Conservation (phyloP, 225 moss, liverwort and hornwort species). For the Lunularia cruciata region DNA sequence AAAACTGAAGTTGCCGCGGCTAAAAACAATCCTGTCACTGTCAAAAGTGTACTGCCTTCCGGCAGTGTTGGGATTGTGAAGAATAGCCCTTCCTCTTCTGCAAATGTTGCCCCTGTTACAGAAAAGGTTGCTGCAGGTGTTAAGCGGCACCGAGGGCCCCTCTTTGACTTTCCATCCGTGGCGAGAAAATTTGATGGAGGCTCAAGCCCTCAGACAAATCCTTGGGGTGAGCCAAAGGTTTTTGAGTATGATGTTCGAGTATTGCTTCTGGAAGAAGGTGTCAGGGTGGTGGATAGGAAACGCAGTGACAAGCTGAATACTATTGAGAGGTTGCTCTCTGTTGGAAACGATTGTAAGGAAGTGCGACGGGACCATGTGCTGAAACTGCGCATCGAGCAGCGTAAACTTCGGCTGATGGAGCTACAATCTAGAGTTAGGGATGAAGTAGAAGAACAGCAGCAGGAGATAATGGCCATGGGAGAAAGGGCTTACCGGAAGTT, state of each 20-base stretch:
- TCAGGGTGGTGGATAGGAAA: conserved; percentile 81
- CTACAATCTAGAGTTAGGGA: conserved; percentile 87
- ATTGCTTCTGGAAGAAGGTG: conserved; percentile 87
- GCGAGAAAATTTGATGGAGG: conserved; percentile 63
- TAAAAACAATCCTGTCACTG: conserved; percentile 9
- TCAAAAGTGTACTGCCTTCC: conserved; percentile 36
- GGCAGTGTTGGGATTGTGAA: conserved; percentile 46
- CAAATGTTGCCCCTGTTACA: conserved; percentile 30
- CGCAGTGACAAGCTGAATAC: conserved; percentile 65
- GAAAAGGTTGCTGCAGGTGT: conserved; percentile 55
- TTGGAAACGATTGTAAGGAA: conserved; percentile 58
- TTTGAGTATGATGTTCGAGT: conserved; percentile 90
- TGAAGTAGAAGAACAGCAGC: conserved; percentile 98
- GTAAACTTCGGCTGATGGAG: conserved; percentile 86
- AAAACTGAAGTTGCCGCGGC: conserved; percentile 38
- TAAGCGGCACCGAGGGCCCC: conserved; percentile 75
- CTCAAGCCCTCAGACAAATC: conserved; percentile 58
- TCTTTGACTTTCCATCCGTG: conserved; percentile 79
- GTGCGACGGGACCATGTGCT: conserved; percentile 62
- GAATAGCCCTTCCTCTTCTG: conserved; percentile 35
- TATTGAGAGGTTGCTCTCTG: conserved; percentile 55
- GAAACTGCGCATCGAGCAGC: conserved; percentile 88
- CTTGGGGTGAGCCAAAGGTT: conserved; percentile 79
- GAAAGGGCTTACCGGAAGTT: conserved; percentile 97
- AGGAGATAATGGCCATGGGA: conserved; percentile 99